A percentile compares a stretch with the other conserved stretches of the same genome.
These are phyloP conservation scores for Fusarium falciforme DNA, from an alignment of 2,329 filamentous ascomycete genomes.

Conservation along the genomic window DNA sequence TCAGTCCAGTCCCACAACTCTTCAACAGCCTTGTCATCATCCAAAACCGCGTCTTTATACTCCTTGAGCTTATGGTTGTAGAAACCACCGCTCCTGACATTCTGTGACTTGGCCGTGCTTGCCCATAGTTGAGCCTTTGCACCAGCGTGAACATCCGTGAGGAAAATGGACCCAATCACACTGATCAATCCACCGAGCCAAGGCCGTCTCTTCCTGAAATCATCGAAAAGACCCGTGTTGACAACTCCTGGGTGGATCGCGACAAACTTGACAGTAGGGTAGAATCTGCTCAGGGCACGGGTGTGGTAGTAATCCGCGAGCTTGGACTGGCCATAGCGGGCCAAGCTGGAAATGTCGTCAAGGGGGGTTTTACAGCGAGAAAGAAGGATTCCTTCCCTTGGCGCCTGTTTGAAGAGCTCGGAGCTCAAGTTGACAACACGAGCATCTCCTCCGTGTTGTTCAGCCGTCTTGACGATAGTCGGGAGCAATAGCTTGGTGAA, in stretches of 20 bases:
- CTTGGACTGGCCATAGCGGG: background rate
- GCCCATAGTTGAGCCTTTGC: background rate
- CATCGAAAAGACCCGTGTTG: background rate
- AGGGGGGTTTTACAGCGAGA: background rate
- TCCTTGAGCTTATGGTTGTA: background rate
- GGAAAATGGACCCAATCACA: background rate
- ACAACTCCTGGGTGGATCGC: background rate
- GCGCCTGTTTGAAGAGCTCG: background rate
- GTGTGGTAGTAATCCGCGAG: background rate
- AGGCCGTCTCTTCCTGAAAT: background rate
- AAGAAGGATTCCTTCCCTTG: background rate
- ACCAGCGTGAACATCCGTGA: background rate
- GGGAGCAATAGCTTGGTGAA: background rate
- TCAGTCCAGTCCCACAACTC: background rate
- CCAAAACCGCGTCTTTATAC: background rate
- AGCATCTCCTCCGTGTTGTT: background rate
- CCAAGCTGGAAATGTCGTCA: background rate
- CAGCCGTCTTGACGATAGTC: background rate
- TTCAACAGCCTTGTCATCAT: background rate
- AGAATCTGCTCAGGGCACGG: background rate
- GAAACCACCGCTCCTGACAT: background rate
- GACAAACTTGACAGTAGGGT: background rate
- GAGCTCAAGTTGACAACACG: background rate
- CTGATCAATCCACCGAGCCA: background rate
- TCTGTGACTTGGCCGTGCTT: background rate